These are phyloP conservation scores for Hirsutella minnesotensis DNA, from an alignment of 2,329 filamentous ascomycete species.

Conservation along the genomic window DNA sequence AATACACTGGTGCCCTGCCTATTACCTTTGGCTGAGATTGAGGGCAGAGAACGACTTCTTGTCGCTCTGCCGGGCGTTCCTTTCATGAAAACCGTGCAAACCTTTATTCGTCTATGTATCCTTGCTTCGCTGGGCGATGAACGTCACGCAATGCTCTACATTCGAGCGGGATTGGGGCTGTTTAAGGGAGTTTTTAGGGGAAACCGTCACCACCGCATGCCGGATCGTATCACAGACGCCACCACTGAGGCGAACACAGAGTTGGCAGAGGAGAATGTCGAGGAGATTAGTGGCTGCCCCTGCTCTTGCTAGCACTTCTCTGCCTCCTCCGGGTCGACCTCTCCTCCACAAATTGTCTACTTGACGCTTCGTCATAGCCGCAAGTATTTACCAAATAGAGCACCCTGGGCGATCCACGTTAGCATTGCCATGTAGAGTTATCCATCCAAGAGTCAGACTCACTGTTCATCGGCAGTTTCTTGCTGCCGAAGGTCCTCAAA, in stretches of 20 bases:
- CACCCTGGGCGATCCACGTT: slow-evolving; percentile 24
- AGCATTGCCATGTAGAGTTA: slow-evolving; percentile 7
- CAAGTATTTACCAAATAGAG: slow-evolving; percentile 38
- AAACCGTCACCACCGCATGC: background rate
- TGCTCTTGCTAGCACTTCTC: slow-evolving; percentile 11
- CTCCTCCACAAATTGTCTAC: slow-evolving; percentile 33
- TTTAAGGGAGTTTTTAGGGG: background rate
- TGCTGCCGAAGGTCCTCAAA: slow-evolving; percentile 62
- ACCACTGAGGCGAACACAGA: background rate
- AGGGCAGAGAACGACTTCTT: too few species aligned
- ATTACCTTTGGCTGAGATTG: too few species aligned
- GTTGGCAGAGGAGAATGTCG: background rate
- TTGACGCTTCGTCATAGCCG: slow-evolving; percentile 42
- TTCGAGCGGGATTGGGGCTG: background rate
- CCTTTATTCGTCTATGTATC: background rate
- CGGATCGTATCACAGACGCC: background rate
- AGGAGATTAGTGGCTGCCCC: background rate
- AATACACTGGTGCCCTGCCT: too few species aligned
- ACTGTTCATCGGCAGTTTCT: slow-evolving; percentile 68
- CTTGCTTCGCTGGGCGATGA: background rate
- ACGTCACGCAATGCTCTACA: background rate
- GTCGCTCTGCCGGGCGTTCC: too few species aligned
- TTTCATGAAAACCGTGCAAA: background rate
- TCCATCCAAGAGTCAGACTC: slow-evolving; percentile 24
- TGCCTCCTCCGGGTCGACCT: slow-evolving; percentile 16